Base-by-base conservation (phyloP, 2,329 filamentous ascomycete genomes). In the Thermothelomyces thermophilus region DNA sequence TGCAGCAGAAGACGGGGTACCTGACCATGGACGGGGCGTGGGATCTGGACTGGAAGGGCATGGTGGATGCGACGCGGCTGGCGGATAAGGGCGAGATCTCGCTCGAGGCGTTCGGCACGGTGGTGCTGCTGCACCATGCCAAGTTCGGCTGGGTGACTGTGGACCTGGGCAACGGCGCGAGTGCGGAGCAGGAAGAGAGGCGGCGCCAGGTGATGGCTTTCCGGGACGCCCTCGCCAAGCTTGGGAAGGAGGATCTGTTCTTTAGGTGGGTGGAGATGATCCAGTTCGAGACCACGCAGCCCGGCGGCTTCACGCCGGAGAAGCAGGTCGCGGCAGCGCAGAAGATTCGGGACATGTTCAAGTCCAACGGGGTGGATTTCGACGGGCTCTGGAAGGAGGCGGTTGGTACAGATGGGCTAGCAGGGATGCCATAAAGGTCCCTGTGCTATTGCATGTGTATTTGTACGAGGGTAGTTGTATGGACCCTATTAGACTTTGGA, bases 221-320 rank as follows among this genome's bases (percentile, higher is more conserved):
- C 65, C 83, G 87, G 60, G 85, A 93, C 37, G 82, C 82, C 17
- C 74, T 96, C 58, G 76, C 79, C 1, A 76, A 76, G 2, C 74
- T 93, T 67, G 89, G 86, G 37, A 95, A 95, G 68, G 90, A 95
- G 66, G 82, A 86, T 56, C 67, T 96, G 46, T 96, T 96, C 70
- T 95, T 87, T 70, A 81, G 85, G 48, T 95, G 90, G 89, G 87
- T 95, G 42, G 90, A 96, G 71, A 78, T 94, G 63, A 83, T 96
- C 43, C 90, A 96, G 69, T 94, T 82, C 62, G 90, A 95, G 69
- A 84, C 87, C 36, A 84, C 82, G 31, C 78, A 79, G 58, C 86
- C 89, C 0, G 87, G 84, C 16, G 87, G 87, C 0, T 94, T 95
- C 63, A 86, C 84, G 1, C 71, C 75, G 0, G 85, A 90, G 63